These are phyloP conservation scores for Rhodotorula sp. DNA, from an alignment of 1,284 basidiomycete species.

Conservation along the genomic window DNA sequence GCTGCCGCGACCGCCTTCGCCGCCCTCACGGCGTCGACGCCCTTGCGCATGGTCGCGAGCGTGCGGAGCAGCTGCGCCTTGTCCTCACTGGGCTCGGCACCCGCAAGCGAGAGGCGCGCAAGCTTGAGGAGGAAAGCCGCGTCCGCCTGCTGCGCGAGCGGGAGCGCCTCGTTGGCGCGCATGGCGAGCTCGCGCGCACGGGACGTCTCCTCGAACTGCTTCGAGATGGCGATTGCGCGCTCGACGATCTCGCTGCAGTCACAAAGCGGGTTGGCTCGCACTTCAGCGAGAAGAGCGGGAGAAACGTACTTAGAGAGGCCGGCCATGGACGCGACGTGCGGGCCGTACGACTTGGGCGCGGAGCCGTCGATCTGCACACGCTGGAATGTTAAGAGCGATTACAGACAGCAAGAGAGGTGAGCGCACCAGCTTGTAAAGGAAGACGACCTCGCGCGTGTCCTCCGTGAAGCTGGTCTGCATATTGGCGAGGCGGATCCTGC, in stretches of 20 bases:
- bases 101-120: conserved; percentile 16
- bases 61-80: conserved; percentile 25
- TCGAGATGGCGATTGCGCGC: conserved; percentile 81
- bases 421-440: conserved; percentile 88
- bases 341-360: conserved; percentile 47
- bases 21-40: conserved; percentile 4
- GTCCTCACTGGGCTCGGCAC: neutral
- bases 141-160: conserved; percentile 80
- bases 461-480: conserved; percentile 93
- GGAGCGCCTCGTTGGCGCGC: conserved; percentile 63
- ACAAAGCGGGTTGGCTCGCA: conserved; percentile 47
- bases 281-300: conserved; percentile 54
- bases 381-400: conserved; percentile 2
- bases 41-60: conserved; percentile 18
- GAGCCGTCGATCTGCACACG: conserved; percentile 32
- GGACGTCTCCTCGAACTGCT: conserved; percentile 70
- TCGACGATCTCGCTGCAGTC: conserved; percentile 61
- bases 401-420: neutral
- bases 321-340: conserved; percentile 45
- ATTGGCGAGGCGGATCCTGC: conserved; percentile 85
- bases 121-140: conserved; percentile 66
- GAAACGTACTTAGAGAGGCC: conserved; percentile 37
- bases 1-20: neutral
- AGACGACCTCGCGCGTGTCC: conserved; percentile 80
- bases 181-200: conserved; percentile 67